Base-by-base conservation (phyloP, 2,329 filamentous ascomycete genomes). In the Cladosporium velox region DNA sequence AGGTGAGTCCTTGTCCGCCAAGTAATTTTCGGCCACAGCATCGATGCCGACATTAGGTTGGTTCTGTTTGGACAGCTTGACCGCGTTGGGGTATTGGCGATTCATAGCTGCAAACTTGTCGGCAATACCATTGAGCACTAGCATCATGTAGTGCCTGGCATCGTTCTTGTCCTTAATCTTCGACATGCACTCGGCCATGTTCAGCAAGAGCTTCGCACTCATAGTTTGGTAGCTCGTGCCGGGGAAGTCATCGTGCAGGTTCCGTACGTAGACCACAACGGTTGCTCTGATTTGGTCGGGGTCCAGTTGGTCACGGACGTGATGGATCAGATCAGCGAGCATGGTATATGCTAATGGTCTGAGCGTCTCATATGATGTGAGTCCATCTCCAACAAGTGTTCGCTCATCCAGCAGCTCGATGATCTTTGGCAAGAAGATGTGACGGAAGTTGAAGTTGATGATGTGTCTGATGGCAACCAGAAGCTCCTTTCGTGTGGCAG, bases 41-140 rank as follows among this genome's bases (percentile, higher is more conserved):
- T 91, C 88, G 38, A 82, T 80, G 0, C 81, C 79, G 66, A 92
- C 90, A 4, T 65, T 68, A 69, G 90, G 87, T 15, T 85, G 86
- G 74, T 91, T 91, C 58, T 89, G 85, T 73, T 90, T 91, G 14
- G 93, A 97, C 5, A 97, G 85, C 80, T 98, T 99, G 55, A 97
- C 91, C 18, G 95, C 93, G 77, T 99, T 99, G 44, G 90, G 87
- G 76, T 96, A 98, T 77, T 98, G 93, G 65, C 92, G 87, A 75
- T 99, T 99, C 95, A 99, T 99, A 2, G 93, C 89, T 1, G 93
- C 93, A 76, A 99, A 98, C 76, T 99, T 99, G 76, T 99, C 95
- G 59, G 92, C 95, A 72, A 99, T 98, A 11, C 96, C 95, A 78
- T 98, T 96, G 65, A 99, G 82, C 54, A 99, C 98, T 88, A 96